Percentiles rank a stretch among this genome's conserved stretches.
These are phyloP conservation scores for Alternaria sp. DNA, from an alignment of 2,329 filamentous ascomycete species.

Conservation along the genomic window DNA sequence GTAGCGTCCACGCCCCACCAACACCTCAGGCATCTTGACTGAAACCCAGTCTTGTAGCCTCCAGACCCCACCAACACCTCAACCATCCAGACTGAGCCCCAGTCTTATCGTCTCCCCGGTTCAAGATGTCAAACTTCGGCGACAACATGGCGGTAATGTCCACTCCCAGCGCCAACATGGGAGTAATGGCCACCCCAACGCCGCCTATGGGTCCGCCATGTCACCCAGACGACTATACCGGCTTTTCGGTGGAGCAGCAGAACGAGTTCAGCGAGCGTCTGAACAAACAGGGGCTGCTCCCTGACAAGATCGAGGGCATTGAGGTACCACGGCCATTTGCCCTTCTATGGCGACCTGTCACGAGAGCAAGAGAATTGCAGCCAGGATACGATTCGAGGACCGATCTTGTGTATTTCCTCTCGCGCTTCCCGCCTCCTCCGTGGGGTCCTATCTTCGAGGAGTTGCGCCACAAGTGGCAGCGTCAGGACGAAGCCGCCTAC, in stretches of 20 bases:
- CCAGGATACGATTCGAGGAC: not conserved
- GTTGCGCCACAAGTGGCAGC: not conserved
- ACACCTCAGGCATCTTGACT: not conserved
- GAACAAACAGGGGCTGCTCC: not conserved
- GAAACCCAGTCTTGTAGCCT: not conserved
- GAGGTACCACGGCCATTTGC: not conserved
- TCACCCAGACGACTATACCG: not conserved
- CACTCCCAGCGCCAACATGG: not conserved
- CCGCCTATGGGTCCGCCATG: not conserved
- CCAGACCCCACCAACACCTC: not conserved
- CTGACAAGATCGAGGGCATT: not conserved
- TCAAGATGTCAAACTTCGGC: not conserved
- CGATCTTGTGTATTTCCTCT: not conserved
- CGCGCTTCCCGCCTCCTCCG: not conserved
- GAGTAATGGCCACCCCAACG: not conserved
- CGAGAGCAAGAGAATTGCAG: not conserved
- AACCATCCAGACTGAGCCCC: not conserved
- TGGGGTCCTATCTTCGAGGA: not conserved
- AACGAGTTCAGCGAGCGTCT: not conserved
- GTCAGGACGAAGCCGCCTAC: not conserved
- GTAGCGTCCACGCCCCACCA: not conserved
- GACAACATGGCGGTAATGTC: not conserved
- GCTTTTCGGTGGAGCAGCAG: not conserved
- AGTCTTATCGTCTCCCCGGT: not conserved
- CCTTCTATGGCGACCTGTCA: not conserved